These are phyloP conservation scores for Zea luxurians DNA, from an alignment of 176 grass and related monocot species.

Conservation along the genomic window DNA sequence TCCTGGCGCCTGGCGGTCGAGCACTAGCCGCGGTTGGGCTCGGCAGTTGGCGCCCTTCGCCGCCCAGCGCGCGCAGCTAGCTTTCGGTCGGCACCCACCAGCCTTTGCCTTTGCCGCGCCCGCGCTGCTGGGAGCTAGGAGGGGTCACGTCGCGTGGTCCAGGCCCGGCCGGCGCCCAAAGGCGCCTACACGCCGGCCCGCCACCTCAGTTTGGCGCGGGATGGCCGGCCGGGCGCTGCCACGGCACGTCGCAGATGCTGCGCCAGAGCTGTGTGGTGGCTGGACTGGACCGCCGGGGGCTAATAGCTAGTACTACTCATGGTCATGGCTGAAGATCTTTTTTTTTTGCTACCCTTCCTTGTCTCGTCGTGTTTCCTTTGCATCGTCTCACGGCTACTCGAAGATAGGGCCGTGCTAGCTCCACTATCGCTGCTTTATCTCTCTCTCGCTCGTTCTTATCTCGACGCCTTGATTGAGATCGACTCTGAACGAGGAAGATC, in stretches of 20 bases:
- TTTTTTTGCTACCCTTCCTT: accelerated
- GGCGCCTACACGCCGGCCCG: neutral
- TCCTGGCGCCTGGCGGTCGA: neutral
- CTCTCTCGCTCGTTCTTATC: neutral
- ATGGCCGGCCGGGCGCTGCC: neutral
- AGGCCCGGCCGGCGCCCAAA: neutral
- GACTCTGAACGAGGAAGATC: neutral
- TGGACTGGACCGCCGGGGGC: too few relatives aligned
- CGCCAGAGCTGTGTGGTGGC: too few relatives aligned
- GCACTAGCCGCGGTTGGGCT: conserved; percentile 2
- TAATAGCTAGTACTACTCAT: neutral
- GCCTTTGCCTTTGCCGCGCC: conserved; percentile 1
- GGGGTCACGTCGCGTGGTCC: neutral
- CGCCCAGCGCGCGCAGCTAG: too few relatives aligned
- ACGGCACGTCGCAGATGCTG: conserved; percentile 14
- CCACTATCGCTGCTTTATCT: neutral
- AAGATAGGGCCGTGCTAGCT: neutral
- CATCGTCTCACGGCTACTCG: neutral
- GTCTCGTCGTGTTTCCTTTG: too few relatives aligned
- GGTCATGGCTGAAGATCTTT: neutral
- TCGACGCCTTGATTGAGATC: conserved; percentile 34
- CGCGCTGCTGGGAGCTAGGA: too few relatives aligned
- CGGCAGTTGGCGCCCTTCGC: neutral
- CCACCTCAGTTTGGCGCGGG: neutral
- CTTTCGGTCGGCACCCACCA: conserved; percentile 32